Evolutionary conservation across 176 grass and related monocot species (phyloP).

Genomic region (Rhipidocladum racemiflorum): DNA sequence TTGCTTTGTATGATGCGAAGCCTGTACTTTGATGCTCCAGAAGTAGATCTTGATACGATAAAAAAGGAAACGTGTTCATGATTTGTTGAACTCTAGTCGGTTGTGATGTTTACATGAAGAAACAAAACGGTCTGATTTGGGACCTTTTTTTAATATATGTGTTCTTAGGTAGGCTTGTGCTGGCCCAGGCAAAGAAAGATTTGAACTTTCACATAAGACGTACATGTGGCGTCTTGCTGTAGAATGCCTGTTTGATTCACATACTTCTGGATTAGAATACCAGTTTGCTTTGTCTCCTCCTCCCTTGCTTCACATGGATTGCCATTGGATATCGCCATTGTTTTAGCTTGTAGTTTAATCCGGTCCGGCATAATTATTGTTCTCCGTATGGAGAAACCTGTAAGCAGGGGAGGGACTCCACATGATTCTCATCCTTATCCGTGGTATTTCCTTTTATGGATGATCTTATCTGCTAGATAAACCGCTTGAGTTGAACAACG

Average conservation of each 20-base stretch:
- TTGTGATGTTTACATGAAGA: conserved; percentile 26
- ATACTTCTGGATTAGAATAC: conserved; percentile 19
- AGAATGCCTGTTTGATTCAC: conserved; percentile 3
- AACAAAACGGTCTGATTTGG: conserved; percentile 6
- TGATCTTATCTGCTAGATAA: conserved; percentile 47
- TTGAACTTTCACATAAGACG: conserved; percentile 9
- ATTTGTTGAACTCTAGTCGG: conserved; percentile 14
- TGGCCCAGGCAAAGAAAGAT: conserved; percentile 21
- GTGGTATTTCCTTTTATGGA: conserved; percentile 39
- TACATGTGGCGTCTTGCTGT: conserved; percentile 35
- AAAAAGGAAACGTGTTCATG: conserved; percentile 7
- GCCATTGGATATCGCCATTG: conserved; percentile 14
- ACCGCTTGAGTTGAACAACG: conserved; percentile 9
- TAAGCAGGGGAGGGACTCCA: background rate
- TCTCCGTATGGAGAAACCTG: conserved; percentile 39
- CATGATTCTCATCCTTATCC: conserved; percentile 55
- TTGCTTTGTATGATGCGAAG: conserved; percentile 1
- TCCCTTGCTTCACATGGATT: conserved; percentile 36
- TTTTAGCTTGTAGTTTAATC: conserved; percentile 34
- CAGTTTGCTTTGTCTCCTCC: background rate
- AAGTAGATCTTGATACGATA: conserved; percentile 10
- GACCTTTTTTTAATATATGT: background rate
- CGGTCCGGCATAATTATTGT: conserved; percentile 19
- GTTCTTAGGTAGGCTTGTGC: conserved; percentile 25
- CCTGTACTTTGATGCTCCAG: background rate